phyloP scores from a whole-genome alignment of 495 filamentous ascomycete genomes.

The Penicillium flavigenum region DNA sequence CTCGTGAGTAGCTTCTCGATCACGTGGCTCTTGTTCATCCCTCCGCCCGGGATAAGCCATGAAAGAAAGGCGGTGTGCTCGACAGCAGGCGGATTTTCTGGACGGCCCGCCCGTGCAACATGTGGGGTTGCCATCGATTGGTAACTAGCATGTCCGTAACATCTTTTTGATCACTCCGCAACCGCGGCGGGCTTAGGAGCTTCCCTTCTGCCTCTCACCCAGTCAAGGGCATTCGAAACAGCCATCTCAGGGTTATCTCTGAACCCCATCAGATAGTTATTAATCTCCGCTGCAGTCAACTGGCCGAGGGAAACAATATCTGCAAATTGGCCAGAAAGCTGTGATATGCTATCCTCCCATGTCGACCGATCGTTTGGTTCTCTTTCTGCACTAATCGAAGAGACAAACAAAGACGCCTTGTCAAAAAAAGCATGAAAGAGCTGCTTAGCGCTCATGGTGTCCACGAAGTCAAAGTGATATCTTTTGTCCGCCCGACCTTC shows the following conservation, averaged over 20 bases:
- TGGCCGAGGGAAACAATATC: background rate
- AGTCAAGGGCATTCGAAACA: background rate
- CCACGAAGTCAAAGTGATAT: background rate
- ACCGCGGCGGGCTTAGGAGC: background rate
- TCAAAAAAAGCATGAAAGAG: background rate
- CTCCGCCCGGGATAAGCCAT: too few relatives aligned
- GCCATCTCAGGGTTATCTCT: background rate
- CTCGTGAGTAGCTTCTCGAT: too few relatives aligned
- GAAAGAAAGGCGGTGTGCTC: too few relatives aligned
- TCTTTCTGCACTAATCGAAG: background rate
- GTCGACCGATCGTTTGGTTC: background rate
- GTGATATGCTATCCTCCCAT: background rate
- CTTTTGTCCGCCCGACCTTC: slow-evolving; percentile 67
- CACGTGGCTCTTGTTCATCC: too few relatives aligned
- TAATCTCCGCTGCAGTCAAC: background rate
- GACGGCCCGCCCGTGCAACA: too few relatives aligned
- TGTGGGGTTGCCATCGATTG: background rate
- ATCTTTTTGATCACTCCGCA: background rate
- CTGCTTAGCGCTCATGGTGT: background rate
- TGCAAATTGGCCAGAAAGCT: background rate
- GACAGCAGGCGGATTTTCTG: too few relatives aligned
- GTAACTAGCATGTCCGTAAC: too few relatives aligned
- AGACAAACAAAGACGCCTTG: background rate
- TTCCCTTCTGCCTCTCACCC: background rate
- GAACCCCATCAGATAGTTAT: background rate